phyloP scores from a whole-genome alignment of 2,329 filamentous ascomycete species.

The Akanthomyces dipterigenus region DNA sequence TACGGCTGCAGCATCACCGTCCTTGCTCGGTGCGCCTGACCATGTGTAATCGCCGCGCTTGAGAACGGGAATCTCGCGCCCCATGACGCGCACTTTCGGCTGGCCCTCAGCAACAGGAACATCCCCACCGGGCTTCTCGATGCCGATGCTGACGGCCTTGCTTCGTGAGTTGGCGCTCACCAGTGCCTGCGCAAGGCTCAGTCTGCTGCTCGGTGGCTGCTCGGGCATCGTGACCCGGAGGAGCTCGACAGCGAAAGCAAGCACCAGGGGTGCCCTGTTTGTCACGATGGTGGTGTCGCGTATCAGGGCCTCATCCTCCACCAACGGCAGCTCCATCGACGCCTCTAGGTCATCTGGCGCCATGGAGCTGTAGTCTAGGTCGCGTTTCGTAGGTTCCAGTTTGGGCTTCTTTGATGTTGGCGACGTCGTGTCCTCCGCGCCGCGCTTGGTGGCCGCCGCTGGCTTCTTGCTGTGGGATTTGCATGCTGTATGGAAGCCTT shows the following conservation, averaged over 20 bases:
- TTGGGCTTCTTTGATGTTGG: constrained; percentile 25
- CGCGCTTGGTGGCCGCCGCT: constrained; percentile 21
- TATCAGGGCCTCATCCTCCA: constrained; percentile 53
- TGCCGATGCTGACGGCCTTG: constrained; percentile 68
- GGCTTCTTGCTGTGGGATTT: constrained; percentile 42
- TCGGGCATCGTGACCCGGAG: constrained; percentile 77
- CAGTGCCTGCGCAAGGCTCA: constrained; percentile 77
- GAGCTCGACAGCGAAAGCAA: constrained; percentile 71
- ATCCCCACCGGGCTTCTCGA: constrained; percentile 62
- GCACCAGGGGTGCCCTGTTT: constrained; percentile 74
- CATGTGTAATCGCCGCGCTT: constrained; percentile 67
- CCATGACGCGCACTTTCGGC: constrained; percentile 65
- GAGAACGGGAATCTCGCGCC: constrained; percentile 65
- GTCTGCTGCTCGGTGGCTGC: constrained; percentile 74
- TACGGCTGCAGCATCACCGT: not conserved
- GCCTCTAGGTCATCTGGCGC: constrained; percentile 54
- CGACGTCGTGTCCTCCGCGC: constrained; percentile 17
- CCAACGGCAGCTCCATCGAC: constrained; percentile 53
- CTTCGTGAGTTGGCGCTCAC: constrained; percentile 74
- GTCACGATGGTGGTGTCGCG: constrained; percentile 55
- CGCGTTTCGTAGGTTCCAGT: constrained; percentile 27
- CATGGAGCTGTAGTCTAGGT: constrained; percentile 34
- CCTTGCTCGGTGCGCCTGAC: constrained; percentile 18
- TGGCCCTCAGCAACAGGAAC: constrained; percentile 71
- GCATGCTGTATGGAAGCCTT: constrained; percentile 46